A percentile compares a stretch with the other conserved stretches of the same genome.
phyloP scores from a whole-genome alignment of 768 basidiomycete species.

The Leccinum subtestaceum region DNA sequence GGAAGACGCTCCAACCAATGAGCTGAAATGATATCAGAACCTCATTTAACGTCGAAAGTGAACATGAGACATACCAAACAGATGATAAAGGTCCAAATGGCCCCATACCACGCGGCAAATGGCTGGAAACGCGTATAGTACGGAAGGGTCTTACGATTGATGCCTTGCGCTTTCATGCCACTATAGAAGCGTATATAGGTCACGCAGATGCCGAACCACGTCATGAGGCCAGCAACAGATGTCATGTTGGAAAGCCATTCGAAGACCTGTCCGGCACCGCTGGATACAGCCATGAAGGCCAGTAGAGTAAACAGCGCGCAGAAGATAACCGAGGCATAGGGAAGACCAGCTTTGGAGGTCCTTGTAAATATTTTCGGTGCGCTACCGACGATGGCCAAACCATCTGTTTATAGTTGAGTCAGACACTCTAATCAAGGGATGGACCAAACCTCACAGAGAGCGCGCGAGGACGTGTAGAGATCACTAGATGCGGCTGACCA shows the following conservation, averaged over 20 bases:
- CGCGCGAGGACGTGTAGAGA: slow-evolving; percentile 87
- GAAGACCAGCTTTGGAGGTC: slow-evolving; percentile 72
- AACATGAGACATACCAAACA: slow-evolving; percentile 51
- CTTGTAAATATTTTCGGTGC: slow-evolving; percentile 77
- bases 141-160: slow-evolving; percentile 68
- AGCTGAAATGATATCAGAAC: slow-evolving; percentile 42
- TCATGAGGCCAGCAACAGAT: slow-evolving; percentile 63
- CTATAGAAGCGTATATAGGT: slow-evolving; percentile 82
- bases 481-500: slow-evolving; percentile 93
- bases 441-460: slow-evolving; percentile 59
- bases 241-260: slow-evolving; percentile 80
- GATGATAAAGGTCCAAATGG: slow-evolving; percentile 41
- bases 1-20: slow-evolving; percentile 52
- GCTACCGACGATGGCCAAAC: slow-evolving; percentile 74
- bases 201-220: slow-evolving; percentile 76
- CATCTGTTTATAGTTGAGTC: slow-evolving; percentile 46
- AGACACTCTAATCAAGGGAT: background rate
- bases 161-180: slow-evolving; percentile 80
- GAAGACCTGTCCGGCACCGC: slow-evolving; percentile 72
- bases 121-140: slow-evolving; percentile 68
- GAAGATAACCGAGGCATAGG: slow-evolving; percentile 67
- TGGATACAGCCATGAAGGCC: slow-evolving; percentile 76
- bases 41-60: background rate
- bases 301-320: slow-evolving; percentile 64
- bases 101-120: slow-evolving; percentile 61